Conservation (phyloP, 148 eudicot species). For the Rhododendron ovatum region DNA sequence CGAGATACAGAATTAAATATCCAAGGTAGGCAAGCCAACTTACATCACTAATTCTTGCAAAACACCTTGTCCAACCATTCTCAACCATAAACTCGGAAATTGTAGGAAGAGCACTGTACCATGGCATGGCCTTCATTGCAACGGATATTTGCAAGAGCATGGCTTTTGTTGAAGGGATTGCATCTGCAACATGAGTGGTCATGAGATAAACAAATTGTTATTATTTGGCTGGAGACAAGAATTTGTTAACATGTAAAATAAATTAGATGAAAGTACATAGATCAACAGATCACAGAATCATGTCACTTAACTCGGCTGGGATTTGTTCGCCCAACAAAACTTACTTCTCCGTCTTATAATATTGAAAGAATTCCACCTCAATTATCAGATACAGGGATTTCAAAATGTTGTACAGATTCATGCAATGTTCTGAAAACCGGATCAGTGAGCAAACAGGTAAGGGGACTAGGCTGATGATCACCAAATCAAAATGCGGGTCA, state of each 20-base stretch:
- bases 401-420: neutral
- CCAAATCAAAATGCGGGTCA: neutral
- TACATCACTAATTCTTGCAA: conserved; percentile 51
- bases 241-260: neutral
- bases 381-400: neutral
- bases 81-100: conserved; percentile 68
- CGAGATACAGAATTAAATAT: conserved; percentile 47
- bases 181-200: conserved; percentile 38
- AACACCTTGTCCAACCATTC: conserved; percentile 74
- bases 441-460: neutral
- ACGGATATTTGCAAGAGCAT: conserved; percentile 78
- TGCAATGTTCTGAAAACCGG: neutral
- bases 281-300: neutral
- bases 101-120: conserved; percentile 59
- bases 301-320: neutral
- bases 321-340: neutral
- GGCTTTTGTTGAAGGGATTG: conserved; percentile 63
- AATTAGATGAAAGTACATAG: neutral
- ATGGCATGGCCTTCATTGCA: conserved; percentile 92
- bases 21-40: conserved; percentile 44
- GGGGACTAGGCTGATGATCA: neutral
- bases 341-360: neutral
- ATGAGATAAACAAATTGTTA: neutral
- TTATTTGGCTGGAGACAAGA: neutral
- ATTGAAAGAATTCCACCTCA: neutral